These are phyloP conservation scores for Pezicula neosporulosa DNA, from an alignment of 2,329 filamentous ascomycete species.

Conservation along the genomic window DNA sequence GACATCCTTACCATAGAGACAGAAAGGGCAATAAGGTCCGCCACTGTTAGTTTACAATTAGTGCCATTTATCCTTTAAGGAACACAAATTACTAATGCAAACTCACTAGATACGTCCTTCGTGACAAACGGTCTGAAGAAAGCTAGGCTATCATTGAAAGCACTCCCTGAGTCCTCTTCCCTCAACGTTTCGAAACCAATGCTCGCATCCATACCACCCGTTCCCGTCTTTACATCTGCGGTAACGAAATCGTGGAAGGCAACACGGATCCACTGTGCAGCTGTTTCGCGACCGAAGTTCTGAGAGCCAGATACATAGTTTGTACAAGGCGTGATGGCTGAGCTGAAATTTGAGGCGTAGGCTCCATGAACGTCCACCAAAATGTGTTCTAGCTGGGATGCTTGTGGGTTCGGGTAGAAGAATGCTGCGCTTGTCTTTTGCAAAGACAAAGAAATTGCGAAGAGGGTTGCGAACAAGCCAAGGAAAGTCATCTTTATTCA, in stretches of 20 bases:
- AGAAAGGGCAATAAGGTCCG: constrained; percentile 47
- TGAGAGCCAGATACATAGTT: constrained; percentile 47
- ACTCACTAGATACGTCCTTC: constrained; percentile 8
- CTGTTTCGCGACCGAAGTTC: constrained; percentile 50
- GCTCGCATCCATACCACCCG: constrained; percentile 55
- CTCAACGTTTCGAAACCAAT: constrained; percentile 54
- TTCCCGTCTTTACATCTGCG: constrained; percentile 40
- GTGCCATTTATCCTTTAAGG: no score
- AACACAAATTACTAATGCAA: neutral
- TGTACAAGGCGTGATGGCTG: constrained; percentile 52
- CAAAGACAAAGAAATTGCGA: no score
- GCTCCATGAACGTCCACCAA: constrained; percentile 18
- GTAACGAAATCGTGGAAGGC: constrained; percentile 60
- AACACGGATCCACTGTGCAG: constrained; percentile 57
- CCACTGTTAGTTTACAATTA: constrained; percentile 2
- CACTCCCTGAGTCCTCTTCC: constrained; percentile 53
- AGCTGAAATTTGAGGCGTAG: constrained; percentile 39
- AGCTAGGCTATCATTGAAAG: constrained; percentile 34
- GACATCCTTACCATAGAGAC: constrained; percentile 32
- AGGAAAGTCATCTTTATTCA: no score
- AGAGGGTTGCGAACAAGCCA: no score
- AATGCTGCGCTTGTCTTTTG: constrained; percentile 3
- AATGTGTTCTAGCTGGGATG: constrained; percentile 17
- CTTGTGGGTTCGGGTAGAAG: constrained; percentile 16
- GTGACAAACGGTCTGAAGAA: constrained; percentile 16